Evolutionary conservation across 2,329 filamentous ascomycete species (phyloP), one percentile per base, ranked within the genome.

Genomic region (Tympanopsis confertula): DNA sequence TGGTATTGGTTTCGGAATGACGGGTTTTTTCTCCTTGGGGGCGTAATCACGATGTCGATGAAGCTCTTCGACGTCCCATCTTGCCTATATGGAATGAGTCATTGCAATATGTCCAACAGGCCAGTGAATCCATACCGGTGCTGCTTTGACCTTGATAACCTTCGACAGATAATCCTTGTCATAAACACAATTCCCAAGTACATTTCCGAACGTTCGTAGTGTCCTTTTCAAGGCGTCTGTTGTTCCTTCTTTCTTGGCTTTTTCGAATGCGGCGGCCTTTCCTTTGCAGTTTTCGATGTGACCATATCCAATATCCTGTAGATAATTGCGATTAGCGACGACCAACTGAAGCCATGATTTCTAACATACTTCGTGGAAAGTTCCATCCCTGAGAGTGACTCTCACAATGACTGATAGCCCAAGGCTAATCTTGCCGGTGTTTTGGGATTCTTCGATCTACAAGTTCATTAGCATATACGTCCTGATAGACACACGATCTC

Each of bases 151-250:
- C 61, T 86, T 94, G 37, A 80, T 83, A n/a, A 96, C 84, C 55
- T 86, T 88, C 38, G 78, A 71, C 40, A 98, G 67, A 54, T 94
- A 98, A 43, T 89, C 80, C 59, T 95, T 94, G 63, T 98, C 91
- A 60, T 98, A 96, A 41, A 98, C 79, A 65, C 91, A 98, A 55
- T 96, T 98, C n/a, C 91, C 91, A 39, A 98, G 68, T 13, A 96
- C 82, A 50, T 96, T 96, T 42, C 91, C 91, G 59, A 98, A 98
- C 45, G 79, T 95, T 41, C 89, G 74, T 50, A 98, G 56, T 1
- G 91, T 78, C 46, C 91, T 74, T 61, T 98, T 98, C 53, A 98
- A 56, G 1, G 79, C 91, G 61, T 98, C 91, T 7, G 93, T 96
- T 3, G 87, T 93, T 5, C 86, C 93, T 63, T 96, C 88, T 57